phyloP scores from a whole-genome alignment of 257 asterid genomes.

The Primulina tabacum region DNA sequence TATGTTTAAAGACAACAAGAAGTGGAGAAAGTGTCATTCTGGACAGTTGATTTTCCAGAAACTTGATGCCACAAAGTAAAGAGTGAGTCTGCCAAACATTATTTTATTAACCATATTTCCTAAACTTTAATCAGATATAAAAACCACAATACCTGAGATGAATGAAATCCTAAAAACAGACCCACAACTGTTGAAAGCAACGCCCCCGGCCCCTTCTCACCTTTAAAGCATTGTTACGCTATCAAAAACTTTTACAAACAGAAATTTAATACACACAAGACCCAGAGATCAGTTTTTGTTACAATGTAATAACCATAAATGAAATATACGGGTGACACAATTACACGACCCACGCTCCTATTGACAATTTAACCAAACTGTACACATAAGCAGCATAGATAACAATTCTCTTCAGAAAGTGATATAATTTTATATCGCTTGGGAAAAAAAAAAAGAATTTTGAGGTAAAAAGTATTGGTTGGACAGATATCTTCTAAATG shows the following conservation, averaged over 20 bases:
- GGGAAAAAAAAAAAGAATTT: not conserved
- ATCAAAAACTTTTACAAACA: too few relatives aligned
- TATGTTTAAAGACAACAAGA: not conserved
- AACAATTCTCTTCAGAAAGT: not conserved
- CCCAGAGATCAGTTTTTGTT: conserved; percentile 3
- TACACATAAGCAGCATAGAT: conserved; percentile 4
- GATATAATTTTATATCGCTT: not conserved
- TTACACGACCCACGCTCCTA: not conserved
- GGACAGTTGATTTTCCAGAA: not conserved
- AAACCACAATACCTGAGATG: not conserved
- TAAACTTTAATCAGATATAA: not conserved
- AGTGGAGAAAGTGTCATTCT: not conserved
- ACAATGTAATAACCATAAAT: not conserved
- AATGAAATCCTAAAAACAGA: not conserved
- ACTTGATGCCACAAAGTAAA: not conserved
- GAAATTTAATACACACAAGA: not conserved
- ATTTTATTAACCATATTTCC: not conserved
- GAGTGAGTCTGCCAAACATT: not conserved
- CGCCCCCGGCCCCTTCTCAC: too few relatives aligned
- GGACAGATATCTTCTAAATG: conserved; percentile 3
- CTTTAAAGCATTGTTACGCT: too few relatives aligned
- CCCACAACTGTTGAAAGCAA: not conserved
- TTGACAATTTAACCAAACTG: not conserved
- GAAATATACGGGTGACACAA: not conserved
- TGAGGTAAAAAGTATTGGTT: conserved; percentile 4